Conservation (phyloP, 2,329 filamentous ascomycete species). For the Beauveria varroae region DNA sequence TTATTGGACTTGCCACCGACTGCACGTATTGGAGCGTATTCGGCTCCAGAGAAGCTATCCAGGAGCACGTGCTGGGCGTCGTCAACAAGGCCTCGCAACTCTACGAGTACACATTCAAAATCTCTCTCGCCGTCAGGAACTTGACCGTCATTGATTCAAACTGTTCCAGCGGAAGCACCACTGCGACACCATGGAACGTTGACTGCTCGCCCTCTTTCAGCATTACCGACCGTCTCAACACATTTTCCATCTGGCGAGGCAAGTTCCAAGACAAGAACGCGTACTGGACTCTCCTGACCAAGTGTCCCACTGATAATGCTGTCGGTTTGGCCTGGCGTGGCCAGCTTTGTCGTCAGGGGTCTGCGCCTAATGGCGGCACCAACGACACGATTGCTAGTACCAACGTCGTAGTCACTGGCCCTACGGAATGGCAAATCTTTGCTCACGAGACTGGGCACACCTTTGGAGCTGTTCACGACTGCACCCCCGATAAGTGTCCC, state of each 20-base stretch:
- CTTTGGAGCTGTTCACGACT: constrained; percentile 94
- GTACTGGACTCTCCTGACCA: constrained; percentile 86
- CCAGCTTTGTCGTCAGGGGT: constrained; percentile 63
- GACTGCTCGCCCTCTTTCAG: constrained; percentile 55
- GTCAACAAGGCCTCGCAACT: constrained; percentile 83
- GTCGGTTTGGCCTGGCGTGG: constrained; percentile 93
- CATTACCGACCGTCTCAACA: constrained; percentile 72
- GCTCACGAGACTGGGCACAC: constrained; percentile 93
- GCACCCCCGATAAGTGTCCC: constrained; percentile 62
- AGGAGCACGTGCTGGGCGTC: constrained; percentile 69
- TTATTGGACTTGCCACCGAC: constrained; percentile 88
- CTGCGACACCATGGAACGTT: constrained; percentile 76
- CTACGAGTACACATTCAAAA: constrained; percentile 90
- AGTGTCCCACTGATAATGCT: constrained; percentile 71
- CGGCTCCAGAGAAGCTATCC: constrained; percentile 49
- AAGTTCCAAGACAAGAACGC: constrained; percentile 71
- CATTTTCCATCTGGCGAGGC: constrained; percentile 86
- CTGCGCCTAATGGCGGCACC: constrained; percentile 45
- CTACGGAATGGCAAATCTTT: constrained; percentile 89
- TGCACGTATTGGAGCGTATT: constrained; percentile 81
- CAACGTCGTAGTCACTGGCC: constrained; percentile 81
- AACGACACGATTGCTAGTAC: constrained; percentile 74
- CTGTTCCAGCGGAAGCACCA: constrained; percentile 64
- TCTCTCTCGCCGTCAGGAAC: constrained; percentile 83
- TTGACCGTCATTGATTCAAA: constrained; percentile 65